Conservation (phyloP, 257 asterid genomes). For the Rubia yunnanensis region DNA sequence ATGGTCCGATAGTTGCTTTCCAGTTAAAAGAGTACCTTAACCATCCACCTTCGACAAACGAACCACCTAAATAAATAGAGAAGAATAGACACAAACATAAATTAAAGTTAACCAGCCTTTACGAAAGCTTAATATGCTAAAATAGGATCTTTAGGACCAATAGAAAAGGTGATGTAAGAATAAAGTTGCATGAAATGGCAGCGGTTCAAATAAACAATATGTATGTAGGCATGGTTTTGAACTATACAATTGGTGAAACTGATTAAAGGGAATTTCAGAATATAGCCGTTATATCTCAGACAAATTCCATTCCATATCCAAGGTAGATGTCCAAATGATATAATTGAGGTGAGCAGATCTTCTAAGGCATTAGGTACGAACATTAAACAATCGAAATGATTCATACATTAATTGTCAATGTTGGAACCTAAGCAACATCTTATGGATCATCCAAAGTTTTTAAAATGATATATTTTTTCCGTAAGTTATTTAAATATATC, state of each 20-base stretch:
- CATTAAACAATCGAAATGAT: too few species aligned
- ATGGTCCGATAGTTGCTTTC: slow-evolving; percentile 90
- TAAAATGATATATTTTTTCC: not conserved
- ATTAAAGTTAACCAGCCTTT: not conserved
- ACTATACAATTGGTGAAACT: not conserved
- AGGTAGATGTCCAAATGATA: too few species aligned
- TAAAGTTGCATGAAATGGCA: not conserved
- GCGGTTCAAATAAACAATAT: not conserved
- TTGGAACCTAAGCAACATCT: not conserved
- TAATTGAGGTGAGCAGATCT: too few species aligned
- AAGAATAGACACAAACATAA: not conserved
- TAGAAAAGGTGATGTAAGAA: not conserved
- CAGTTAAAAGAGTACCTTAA: slow-evolving; percentile 86
- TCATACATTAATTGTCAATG: not conserved
- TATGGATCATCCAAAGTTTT: not conserved
- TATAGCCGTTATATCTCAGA: too few species aligned
- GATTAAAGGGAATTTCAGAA: not conserved
- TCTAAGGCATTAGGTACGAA: not conserved
- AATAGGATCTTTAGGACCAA: not conserved
- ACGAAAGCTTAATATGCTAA: not conserved
- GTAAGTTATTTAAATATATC: not conserved
- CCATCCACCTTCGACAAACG: slow-evolving; percentile 94
- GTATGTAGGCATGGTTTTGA: too few species aligned
- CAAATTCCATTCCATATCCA: too few species aligned
- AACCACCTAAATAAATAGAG: slow-evolving; percentile 56